These are phyloP conservation scores for Rhizopus sp. DNA, from an alignment of 371 early-diverging fungal species.

Conservation along the genomic window DNA sequence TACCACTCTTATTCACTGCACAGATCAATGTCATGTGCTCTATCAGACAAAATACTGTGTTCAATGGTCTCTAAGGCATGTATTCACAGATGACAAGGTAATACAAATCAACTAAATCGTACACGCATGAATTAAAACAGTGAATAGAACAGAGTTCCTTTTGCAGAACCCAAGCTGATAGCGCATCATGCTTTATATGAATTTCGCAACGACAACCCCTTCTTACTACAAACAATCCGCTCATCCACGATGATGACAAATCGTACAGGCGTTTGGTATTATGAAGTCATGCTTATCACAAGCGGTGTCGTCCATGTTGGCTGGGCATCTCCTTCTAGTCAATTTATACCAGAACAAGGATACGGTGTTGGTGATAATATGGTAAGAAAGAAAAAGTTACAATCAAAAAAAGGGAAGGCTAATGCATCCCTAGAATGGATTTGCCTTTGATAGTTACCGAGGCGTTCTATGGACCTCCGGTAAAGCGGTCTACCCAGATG, in stretches of 20 bases:
- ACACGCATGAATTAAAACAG: conserved; percentile 15
- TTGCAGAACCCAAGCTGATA: neutral
- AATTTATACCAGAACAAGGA: conserved; percentile 63
- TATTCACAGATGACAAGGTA: neutral
- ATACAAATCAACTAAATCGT: no score
- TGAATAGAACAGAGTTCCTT: conserved; percentile 11
- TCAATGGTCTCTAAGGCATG: conserved; percentile 5
- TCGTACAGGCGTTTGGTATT: conserved; percentile 50
- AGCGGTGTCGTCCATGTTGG: conserved; percentile 66
- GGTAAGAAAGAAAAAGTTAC: conserved; percentile 28
- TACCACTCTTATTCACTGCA: no score
- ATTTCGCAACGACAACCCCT: conserved; percentile 40
- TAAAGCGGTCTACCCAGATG: neutral
- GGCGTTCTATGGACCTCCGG: conserved; percentile 11
- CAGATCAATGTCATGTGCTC: no score
- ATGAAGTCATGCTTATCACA: conserved; percentile 56
- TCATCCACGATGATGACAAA: conserved; percentile 31
- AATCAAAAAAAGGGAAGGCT: neutral
- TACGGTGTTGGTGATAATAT: conserved; percentile 61
- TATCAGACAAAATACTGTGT: conserved; percentile 3
- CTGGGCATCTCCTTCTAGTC: conserved; percentile 60
- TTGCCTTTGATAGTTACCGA: conserved; percentile 50
- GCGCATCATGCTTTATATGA: neutral
- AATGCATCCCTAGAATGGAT: conserved; percentile 43
- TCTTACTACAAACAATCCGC: conserved; percentile 45